Evolutionary conservation across 768 basidiomycete genomes (phyloP).

Genomic region (Russula lepida): DNA sequence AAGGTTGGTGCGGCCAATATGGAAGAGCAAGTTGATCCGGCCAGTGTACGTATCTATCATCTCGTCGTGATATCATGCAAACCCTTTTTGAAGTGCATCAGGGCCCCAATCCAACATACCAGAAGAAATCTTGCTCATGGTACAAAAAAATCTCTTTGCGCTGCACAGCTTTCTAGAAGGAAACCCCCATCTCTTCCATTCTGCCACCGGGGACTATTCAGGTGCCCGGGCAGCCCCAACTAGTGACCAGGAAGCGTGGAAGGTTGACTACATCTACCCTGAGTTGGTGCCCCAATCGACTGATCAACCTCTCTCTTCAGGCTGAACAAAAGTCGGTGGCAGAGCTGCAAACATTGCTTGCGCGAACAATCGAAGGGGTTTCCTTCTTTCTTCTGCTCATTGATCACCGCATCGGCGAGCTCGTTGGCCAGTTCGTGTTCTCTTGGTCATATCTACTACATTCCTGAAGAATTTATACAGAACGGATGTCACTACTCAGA

Average conservation of each 20-base stretch:
- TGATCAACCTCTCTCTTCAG: constrained; percentile 30
- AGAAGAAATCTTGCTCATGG: constrained; percentile 53
- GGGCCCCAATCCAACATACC: constrained; percentile 36
- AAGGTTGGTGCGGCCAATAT: constrained; percentile 76
- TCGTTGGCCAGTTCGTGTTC: constrained; percentile 63
- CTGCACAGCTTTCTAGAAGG: constrained; percentile 70
- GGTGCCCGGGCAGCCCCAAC: constrained; percentile 46
- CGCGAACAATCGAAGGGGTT: constrained; percentile 86
- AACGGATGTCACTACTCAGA: constrained; percentile 66
- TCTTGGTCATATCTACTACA: not conserved
- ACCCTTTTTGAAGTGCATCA: constrained; percentile 6
- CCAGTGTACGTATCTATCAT: constrained; percentile 37
- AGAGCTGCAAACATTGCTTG: constrained; percentile 66
- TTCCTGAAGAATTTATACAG: constrained; percentile 31
- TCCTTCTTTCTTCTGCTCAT: constrained; percentile 87
- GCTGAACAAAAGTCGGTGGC: constrained; percentile 76
- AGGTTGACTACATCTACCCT: constrained; percentile 37
- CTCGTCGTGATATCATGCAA: not conserved
- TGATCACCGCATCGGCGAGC: constrained; percentile 83
- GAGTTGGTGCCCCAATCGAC: constrained; percentile 11
- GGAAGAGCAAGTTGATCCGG: constrained; percentile 73
- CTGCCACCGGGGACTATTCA: constrained; percentile 60
- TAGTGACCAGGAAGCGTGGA: constrained; percentile 83
- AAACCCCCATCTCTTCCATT: constrained; percentile 81
- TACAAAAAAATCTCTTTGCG: constrained; percentile 72